Percentiles rank a stretch among this genome's conserved stretches.
Evolutionary conservation across 192 early-diverging fungal genomes (phyloP).

Genomic region (Allomyces macrogynus): DNA sequence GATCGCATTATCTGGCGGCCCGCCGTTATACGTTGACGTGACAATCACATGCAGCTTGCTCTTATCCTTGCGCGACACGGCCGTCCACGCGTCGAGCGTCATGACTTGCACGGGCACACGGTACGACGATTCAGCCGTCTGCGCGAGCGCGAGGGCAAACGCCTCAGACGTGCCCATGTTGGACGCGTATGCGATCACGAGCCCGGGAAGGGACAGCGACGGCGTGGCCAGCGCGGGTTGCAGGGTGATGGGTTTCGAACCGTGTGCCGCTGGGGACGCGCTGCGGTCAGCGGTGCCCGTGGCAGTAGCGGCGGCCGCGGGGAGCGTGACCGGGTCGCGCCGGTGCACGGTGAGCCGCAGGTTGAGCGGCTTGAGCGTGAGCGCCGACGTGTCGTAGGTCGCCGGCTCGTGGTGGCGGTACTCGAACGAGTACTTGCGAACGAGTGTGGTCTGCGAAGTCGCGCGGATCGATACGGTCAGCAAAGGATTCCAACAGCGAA

Average conservation of each 20-base stretch:
- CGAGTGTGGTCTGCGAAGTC: constrained; percentile 8
- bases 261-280: neutral
- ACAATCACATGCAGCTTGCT: constrained; percentile 10
- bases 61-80: neutral
- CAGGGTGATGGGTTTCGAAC: no score
- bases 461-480: no score
- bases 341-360: constrained; percentile 12
- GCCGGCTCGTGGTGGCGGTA: constrained; percentile 9
- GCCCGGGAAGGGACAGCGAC: constrained; percentile 9
- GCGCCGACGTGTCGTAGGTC: constrained; percentile 8
- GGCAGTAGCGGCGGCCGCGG: neutral
- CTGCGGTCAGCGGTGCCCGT: constrained; percentile 1
- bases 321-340: constrained; percentile 1
- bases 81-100: neutral
- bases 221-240: no score
- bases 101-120: neutral
- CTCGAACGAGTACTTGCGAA: constrained; percentile 20
- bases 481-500: no score
- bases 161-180: constrained; percentile 32
- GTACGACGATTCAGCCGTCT: neutral
- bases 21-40: constrained; percentile 25
- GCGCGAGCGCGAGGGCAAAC: constrained; percentile 21
- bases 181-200: constrained; percentile 26
- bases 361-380: constrained; percentile 15
- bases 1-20: constrained; percentile 30